Evolutionary conservation across 768 basidiomycete species (phyloP).

Genomic region (Boletellus ananiceps): DNA sequence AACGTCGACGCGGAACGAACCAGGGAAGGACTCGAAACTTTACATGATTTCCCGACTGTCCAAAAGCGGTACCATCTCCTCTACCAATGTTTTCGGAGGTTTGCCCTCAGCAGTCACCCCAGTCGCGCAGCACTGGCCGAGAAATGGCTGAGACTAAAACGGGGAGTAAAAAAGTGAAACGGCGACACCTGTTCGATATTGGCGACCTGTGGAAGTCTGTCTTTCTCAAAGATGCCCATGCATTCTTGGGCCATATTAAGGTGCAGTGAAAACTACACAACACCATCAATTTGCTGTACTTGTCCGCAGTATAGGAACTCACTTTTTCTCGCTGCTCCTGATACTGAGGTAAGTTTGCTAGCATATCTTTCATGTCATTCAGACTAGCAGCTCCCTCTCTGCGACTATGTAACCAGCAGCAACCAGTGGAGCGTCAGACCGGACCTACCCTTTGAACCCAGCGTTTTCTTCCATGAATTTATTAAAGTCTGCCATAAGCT

Average conservation of each 20-base stretch:
- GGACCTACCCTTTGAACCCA: constrained; percentile 80
- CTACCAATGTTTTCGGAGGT: constrained; percentile 89
- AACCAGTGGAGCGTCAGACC: constrained; percentile 2
- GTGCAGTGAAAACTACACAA: constrained; percentile 83
- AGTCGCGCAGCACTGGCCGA: constrained; percentile 81
- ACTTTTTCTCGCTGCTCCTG: constrained; percentile 95
- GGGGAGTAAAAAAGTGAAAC: background rate
- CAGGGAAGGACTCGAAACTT: constrained; percentile 21
- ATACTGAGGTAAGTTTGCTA: constrained; percentile 90
- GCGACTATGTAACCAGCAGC: constrained; percentile 3
- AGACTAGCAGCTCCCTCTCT: constrained; percentile 81
- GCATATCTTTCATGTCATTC: constrained; percentile 99
- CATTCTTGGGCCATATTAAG: constrained; percentile 97
- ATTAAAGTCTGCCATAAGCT: constrained; percentile 93
- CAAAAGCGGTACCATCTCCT: constrained; percentile 97
- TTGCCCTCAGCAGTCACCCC: constrained; percentile 90
- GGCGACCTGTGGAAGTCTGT: constrained; percentile 77
- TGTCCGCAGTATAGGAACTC: constrained; percentile 5
- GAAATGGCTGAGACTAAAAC: background rate
- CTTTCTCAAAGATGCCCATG: constrained; percentile 88
- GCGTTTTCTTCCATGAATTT: constrained; percentile 92
- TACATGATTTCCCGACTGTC: constrained; percentile 84
- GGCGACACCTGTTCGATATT: constrained; percentile 80
- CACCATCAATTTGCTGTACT: background rate
- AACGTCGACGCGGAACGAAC: background rate